Percentiles rank a stretch among this genome's conserved stretches.
Evolutionary conservation across 495 filamentous ascomycete genomes (phyloP).

Genomic region (Xylaria intraflava): DNA sequence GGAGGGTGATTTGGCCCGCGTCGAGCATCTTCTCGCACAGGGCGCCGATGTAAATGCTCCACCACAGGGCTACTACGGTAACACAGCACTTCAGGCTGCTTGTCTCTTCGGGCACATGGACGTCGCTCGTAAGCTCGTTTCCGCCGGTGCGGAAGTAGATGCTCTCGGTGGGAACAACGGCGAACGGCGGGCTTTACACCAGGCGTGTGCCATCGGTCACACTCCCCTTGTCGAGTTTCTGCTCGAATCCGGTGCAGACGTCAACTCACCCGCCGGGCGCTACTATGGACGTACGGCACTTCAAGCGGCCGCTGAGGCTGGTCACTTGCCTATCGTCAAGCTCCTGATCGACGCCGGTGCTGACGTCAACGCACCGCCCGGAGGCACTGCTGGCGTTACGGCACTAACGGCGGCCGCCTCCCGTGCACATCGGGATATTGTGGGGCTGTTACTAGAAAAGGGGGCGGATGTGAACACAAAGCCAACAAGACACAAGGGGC

Average conservation of each 20-base stretch:
- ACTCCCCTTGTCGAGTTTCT: constrained; percentile 19
- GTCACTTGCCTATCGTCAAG: constrained; percentile 15
- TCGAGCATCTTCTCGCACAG: constrained; percentile 13
- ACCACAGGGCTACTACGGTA: constrained; percentile 26
- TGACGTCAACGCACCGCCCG: constrained; percentile 22
- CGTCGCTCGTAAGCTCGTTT: constrained; percentile 24
- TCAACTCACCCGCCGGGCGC: constrained; percentile 15
- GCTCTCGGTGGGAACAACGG: constrained; percentile 26
- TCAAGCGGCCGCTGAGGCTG: constrained; percentile 24
- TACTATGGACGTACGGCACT: constrained; percentile 28
- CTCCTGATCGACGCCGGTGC: constrained; percentile 23
- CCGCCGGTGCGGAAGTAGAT: constrained; percentile 22
- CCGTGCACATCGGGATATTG: constrained; percentile 16
- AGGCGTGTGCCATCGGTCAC: constrained; percentile 24
- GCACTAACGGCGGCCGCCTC: constrained; percentile 25
- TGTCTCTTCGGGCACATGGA: constrained; percentile 20
- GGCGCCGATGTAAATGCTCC: constrained; percentile 23
- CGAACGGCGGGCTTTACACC: constrained; percentile 25
- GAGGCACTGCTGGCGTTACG: constrained; percentile 13
- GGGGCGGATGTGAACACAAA: constrained; percentile 20
- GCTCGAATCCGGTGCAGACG: constrained; percentile 15
- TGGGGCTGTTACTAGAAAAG: constrained; percentile 14
- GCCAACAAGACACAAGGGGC: constrained; percentile 17
- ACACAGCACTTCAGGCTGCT: constrained; percentile 32
- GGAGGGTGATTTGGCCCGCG: constrained; percentile 14